Conservation (phyloP, 768 basidiomycete species). For the Mycena filopes region DNA sequence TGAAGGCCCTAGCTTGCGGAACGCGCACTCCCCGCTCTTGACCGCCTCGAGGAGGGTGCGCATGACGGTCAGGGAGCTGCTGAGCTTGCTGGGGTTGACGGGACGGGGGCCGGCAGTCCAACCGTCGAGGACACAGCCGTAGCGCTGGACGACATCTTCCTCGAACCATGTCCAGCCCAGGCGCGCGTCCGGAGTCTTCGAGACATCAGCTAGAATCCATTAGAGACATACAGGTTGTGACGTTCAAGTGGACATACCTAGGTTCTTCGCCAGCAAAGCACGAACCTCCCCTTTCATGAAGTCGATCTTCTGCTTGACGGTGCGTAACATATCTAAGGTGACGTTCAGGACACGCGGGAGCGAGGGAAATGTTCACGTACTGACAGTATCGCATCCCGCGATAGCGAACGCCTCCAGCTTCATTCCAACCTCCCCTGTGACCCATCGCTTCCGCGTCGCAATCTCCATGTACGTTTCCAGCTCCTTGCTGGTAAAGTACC, state of each 20-base stretch:
- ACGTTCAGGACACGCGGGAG: background rate
- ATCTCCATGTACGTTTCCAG: conserved; percentile 32
- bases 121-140: conserved; percentile 2
- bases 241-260: background rate
- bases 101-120: background rate
- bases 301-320: conserved; percentile 4
- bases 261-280: background rate
- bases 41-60: background rate
- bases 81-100: conserved; percentile 11
- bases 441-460: conserved; percentile 25
- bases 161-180: background rate
- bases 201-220: background rate
- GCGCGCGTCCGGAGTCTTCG: background rate
- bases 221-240: background rate
- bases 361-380: conserved; percentile 6
- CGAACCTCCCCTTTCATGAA: conserved; percentile 6
- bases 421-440: conserved; percentile 18
- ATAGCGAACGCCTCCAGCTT: conserved; percentile 30
- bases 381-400: conserved; percentile 27
- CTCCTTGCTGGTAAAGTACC: conserved; percentile 35
- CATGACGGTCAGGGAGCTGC: background rate
- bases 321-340: conserved; percentile 3
- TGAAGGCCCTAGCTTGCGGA: background rate
- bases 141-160: conserved; percentile 12
- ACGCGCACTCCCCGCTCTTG: background rate